Evolutionary conservation across 2,329 filamentous ascomycete genomes (phyloP).

Genomic region (Apiospora sp.): DNA sequence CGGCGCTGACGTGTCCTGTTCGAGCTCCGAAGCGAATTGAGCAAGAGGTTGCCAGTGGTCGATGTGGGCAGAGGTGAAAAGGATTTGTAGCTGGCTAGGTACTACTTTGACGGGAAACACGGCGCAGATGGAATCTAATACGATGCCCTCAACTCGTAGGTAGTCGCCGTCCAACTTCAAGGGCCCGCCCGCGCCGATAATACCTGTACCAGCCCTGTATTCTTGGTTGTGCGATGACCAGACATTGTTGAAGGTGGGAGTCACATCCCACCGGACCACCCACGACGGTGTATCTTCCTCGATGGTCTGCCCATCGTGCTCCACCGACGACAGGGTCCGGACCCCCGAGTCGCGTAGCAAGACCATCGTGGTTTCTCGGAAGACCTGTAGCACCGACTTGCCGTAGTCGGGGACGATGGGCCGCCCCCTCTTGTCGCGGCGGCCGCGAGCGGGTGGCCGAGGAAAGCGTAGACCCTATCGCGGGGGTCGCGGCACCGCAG

Average conservation of each 20-base stretch:
- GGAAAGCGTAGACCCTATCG: conserved; percentile 26
- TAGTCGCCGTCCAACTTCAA: not conserved
- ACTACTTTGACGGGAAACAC: not conserved
- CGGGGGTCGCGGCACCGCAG: conserved; percentile 24
- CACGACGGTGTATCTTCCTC: conserved; percentile 24
- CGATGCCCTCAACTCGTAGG: not conserved
- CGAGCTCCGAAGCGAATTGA: not conserved
- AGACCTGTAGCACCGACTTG: conserved; percentile 19
- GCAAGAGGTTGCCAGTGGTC: not conserved
- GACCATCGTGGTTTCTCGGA: not conserved
- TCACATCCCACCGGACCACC: conserved; percentile 25
- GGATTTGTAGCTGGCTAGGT: not conserved
- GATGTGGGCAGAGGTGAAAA: not conserved
- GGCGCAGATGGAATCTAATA: not conserved
- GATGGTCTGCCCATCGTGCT: conserved; percentile 24
- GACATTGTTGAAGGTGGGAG: conserved; percentile 23
- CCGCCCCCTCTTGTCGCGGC: not conserved
- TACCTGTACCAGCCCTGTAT: not conserved
- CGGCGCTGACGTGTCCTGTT: not conserved
- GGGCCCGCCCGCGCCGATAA: not conserved
- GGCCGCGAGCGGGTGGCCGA: conserved; percentile 22
- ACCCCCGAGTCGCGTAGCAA: conserved; percentile 24
- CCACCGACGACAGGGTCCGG: conserved; percentile 24
- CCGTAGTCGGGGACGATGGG: conserved; percentile 24
- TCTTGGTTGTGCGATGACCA: not conserved